phyloP scores from a whole-genome alignment of 2,329 filamentous ascomycete species.

The Thielaviopsis euricoi region DNA sequence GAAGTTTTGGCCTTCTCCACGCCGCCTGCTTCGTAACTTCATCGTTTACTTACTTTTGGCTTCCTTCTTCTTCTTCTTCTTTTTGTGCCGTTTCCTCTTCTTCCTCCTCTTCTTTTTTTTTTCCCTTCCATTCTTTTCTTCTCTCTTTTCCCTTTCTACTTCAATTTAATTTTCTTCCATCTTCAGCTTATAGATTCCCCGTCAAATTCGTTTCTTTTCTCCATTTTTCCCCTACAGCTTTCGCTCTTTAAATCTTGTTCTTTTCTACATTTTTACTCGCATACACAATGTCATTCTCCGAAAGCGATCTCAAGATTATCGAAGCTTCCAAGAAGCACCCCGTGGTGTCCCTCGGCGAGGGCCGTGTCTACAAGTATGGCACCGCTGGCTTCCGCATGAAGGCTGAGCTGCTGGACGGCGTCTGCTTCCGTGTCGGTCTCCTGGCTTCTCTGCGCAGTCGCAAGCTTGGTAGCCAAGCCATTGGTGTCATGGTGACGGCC shows the following conservation, averaged over 20 bases:
- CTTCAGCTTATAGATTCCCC: background rate
- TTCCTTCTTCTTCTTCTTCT: background rate
- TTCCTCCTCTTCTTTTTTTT: background rate
- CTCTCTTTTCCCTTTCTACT: background rate
- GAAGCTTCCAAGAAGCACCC: slow-evolving; percentile 46
- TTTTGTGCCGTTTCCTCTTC: too few relatives aligned
- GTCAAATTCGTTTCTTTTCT: background rate
- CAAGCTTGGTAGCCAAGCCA: slow-evolving; percentile 76
- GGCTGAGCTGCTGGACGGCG: slow-evolving; percentile 70
- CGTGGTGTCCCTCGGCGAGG: slow-evolving; percentile 27
- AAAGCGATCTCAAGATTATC: slow-evolving; percentile 31
- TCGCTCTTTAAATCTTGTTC: slow-evolving; percentile 3
- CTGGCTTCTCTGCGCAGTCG: slow-evolving; percentile 77
- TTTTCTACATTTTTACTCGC: slow-evolving; percentile 9
- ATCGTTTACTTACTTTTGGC: too few relatives aligned
- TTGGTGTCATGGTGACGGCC: slow-evolving; percentile 92
- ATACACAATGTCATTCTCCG: background rate
- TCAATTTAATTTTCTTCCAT: background rate
- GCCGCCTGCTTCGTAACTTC: background rate
- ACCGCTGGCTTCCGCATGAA: slow-evolving; percentile 55
- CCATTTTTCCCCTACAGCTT: background rate
- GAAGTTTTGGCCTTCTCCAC: background rate
- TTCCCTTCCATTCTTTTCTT: background rate
- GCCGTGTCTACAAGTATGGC: slow-evolving; percentile 45
- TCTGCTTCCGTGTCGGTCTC: slow-evolving; percentile 83